Conservation (phyloP, 441 rosid genomes). For the Syzygium malaccense region DNA sequence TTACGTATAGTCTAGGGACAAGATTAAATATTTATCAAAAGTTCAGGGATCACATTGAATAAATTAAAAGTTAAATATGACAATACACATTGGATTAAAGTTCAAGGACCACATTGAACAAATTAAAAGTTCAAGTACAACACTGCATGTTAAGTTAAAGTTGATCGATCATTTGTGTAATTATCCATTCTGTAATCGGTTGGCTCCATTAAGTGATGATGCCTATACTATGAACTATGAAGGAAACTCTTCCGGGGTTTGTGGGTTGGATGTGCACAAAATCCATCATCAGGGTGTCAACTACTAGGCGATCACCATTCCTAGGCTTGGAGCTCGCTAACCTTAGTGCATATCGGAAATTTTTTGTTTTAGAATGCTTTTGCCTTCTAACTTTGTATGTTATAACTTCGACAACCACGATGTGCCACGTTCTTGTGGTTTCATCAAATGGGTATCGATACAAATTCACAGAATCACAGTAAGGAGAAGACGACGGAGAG, state of each 20-base stretch:
- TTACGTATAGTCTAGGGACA: no score
- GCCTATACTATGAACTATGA: neutral
- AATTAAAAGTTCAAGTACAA: no score
- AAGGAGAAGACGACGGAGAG: neutral
- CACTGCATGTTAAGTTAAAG: no score
- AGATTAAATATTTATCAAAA: no score
- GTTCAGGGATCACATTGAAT: no score
- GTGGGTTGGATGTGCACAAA: neutral
- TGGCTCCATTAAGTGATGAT: neutral
- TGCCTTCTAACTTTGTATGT: neutral
- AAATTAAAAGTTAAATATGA: no score
- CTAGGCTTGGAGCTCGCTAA: neutral
- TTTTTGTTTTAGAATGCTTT: neutral
- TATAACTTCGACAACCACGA: neutral
- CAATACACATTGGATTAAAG: no score
- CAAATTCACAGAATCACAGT: neutral
- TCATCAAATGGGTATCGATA: neutral
- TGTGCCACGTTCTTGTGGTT: neutral
- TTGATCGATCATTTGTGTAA: no score
- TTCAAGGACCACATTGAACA: no score
- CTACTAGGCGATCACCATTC: neutral
- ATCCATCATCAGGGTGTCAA: neutral
- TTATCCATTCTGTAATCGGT: neutral
- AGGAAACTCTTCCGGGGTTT: neutral
- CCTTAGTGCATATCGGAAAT: neutral